Evolutionary conservation across 2,329 filamentous ascomycete species (phyloP), one percentile per base, ranked within the genome.

Genomic region (Harringtonia lauricola): DNA sequence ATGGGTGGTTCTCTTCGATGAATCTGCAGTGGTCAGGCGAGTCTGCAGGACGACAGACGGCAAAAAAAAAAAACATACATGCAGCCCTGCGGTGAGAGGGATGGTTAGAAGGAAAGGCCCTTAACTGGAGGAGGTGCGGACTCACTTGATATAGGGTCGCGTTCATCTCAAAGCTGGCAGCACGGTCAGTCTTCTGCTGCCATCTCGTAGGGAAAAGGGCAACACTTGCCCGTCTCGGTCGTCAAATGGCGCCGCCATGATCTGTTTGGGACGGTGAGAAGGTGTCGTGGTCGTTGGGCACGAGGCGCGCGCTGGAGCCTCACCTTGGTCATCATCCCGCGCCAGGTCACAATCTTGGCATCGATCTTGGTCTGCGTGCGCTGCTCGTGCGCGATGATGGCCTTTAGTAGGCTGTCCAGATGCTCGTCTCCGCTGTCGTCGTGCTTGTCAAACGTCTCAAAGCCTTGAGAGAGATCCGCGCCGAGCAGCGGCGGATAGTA

Each of bases 271-370:
- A 31, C 19, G 4, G 22, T 8, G 3, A 38, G 26, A 8, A 9
- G n/a, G n/a, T n/a, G n/a, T n/a, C n/a, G n/a, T n/a, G n/a, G n/a
- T n/a, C n/a, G n/a, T n/a, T n/a, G n/a, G n/a, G n/a, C n/a, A n/a
- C n/a, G n/a, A 38, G 22, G 26, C 3, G 18, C 36, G 26, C 9
- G 14, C n/a, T 2, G 3, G 3, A 2, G 13, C 42, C 62, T 42
- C 58, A 89, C 87, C 73, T 95, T 98, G 49, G 92, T 96, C 82
- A 98, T 89, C 87, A 96, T 95, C 31, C 92, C 92, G 55, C 92
- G 73, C 90, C 90, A 98, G 2, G 90, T 96, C 41, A 96, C 72
- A 37, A 96, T 60, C 54, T 94, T 79, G 2, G 83, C 82, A 48
- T 88, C 80, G 28, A 82, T 79, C 56, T 74, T 81, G 55, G 76